Conservation (phyloP, 768 basidiomycete species). For the Naganishia onofrii region DNA sequence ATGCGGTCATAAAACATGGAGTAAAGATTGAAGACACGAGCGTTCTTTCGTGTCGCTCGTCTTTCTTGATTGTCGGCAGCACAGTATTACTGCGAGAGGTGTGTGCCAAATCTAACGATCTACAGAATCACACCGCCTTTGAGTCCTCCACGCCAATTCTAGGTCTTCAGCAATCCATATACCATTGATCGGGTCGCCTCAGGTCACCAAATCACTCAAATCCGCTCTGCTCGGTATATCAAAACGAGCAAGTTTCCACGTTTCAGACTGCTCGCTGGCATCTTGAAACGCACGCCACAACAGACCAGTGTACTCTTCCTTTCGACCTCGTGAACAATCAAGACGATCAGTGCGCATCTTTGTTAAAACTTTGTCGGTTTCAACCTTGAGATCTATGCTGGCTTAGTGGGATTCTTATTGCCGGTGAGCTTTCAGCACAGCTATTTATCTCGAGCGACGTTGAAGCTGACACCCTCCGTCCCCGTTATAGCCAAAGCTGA, state of each 20-base stretch:
- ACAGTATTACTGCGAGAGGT: conserved; percentile 2
- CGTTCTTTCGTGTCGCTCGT: background rate
- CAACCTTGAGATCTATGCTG: background rate
- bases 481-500: background rate
- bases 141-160: background rate
- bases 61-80: background rate
- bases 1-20: background rate
- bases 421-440: background rate
- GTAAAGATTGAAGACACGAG: conserved; percentile 7
- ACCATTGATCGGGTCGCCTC: background rate
- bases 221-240: background rate
- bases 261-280: background rate
- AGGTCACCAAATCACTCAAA: conserved; percentile 2
- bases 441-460: background rate
- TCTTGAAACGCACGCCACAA: background rate
- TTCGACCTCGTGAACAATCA: background rate
- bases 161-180: background rate
- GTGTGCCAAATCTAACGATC: conserved; percentile 7
- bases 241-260: background rate
- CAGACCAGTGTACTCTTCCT: background rate
- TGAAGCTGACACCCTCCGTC: background rate
- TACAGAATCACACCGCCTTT: conserved; percentile 9
- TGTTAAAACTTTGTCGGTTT: no score
- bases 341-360: background rate
- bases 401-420: background rate